Conservation (phyloP, 2,329 filamentous ascomycete genomes). For the Aspergillus quadrilineatus region DNA sequence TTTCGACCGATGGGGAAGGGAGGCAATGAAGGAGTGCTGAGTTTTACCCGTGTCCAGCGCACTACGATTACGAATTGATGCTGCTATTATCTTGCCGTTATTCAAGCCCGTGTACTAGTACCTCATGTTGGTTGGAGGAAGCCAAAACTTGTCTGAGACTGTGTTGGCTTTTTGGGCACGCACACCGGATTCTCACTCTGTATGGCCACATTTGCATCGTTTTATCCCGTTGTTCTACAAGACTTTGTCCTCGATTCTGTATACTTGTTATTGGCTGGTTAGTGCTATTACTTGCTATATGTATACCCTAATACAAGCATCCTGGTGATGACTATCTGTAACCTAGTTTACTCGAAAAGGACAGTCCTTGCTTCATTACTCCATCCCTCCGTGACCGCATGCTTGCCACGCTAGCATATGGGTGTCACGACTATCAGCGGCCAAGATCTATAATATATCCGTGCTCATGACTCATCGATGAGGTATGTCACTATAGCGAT, state of each 20-base stretch:
- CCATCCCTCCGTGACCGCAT: not conserved
- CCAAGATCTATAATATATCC: not conserved
- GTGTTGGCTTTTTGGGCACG: constrained; percentile 12
- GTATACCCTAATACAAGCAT: constrained; percentile 16
- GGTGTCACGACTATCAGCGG: not conserved
- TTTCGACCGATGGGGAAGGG: not conserved
- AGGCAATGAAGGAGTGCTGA: constrained; percentile 8
- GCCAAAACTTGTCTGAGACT: constrained; percentile 8
- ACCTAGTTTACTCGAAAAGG: not conserved
- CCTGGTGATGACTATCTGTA: constrained; percentile 11
- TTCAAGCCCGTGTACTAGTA: constrained; percentile 24
- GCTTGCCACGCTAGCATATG: not conserved
- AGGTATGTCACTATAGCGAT: too few relatives aligned
- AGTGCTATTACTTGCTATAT: constrained; percentile 5
- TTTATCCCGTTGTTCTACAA: constrained; percentile 7
- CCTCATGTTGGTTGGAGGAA: constrained; percentile 13
- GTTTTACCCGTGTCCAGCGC: constrained; percentile 17
- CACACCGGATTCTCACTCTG: constrained; percentile 8
- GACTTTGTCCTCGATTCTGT: not conserved
- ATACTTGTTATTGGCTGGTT: constrained; percentile 2
- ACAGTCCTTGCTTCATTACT: not conserved
- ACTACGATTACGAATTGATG: constrained; percentile 26
- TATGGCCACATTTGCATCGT: constrained; percentile 8
- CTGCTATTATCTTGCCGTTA: constrained; percentile 19
- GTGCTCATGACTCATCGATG: not conserved